Base-by-base conservation (phyloP, 2,329 filamentous ascomycete species). In the Phyllosticta citrichinensis region DNA sequence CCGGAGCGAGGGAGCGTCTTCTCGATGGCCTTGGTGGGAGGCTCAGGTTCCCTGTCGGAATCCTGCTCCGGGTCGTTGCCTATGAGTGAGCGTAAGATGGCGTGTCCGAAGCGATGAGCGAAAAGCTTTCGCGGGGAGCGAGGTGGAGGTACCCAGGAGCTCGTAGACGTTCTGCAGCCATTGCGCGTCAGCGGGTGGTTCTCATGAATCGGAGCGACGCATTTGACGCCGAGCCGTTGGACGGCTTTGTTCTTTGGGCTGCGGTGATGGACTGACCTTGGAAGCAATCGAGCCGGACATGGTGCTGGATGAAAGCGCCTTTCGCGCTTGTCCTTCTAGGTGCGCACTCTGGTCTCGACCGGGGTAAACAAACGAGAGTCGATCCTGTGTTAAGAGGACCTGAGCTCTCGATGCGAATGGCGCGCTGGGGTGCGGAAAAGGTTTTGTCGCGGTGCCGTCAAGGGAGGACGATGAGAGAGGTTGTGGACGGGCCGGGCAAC, bases 1-100 rank as follows among this genome's bases (percentile, higher is more conserved):
- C 83, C 84, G 75, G 83, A 83, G 76, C 91, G 87, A 72, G 85
- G 80, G 68, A 81, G 78, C 67, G 86, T 84, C 86, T 94, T 96
- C 77, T 96, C 91, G 74, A 94, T 84, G 75, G 89, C 88, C 85
- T 91, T 94, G 71, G 89, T 86, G 71, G 91, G 92, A 75, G 87
- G 87, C 70, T 85, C 81, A 71, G 87, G 85, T 68, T 83, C 82
- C 79, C 86, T 86, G 79, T 93, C 90, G 75, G 84, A 83, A 76
- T 86, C 84, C 73, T 84, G 81, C 74, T 87, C 85, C 68, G 82
- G 83, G 75, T 87, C 84, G 77, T 87, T 87, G 76, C 85, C 85
- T 87, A 75, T 67, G 65, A 53, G 65, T 66, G 66, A 66, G 66
- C 58, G 65, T 66, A 63, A 68, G 68, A 64, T 62, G 57, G 56